Percentiles rank a stretch among this genome's conserved stretches.
phyloP scores from a whole-genome alignment of 495 filamentous ascomycete genomes.

The Aspergillus avenaceus region DNA sequence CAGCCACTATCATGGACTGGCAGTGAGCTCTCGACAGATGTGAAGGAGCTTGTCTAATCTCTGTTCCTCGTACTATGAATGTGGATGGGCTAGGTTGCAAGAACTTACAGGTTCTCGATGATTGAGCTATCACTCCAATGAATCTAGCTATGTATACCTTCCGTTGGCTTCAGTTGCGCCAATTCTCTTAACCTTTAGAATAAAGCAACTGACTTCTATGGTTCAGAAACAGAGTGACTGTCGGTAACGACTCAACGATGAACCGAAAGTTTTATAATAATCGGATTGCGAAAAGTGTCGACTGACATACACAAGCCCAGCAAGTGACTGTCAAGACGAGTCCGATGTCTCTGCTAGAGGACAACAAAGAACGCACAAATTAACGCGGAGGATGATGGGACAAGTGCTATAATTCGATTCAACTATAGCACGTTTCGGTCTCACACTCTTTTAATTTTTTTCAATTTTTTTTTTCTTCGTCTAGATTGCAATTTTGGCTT shows the following conservation, averaged over 20 bases:
- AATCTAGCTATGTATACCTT: constrained; percentile 3
- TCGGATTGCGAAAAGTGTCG: constrained; percentile 1
- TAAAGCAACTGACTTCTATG: not conserved
- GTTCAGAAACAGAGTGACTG: not conserved
- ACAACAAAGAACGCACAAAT: constrained; percentile 10
- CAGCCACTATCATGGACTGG: not conserved
- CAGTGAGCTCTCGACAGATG: too few relatives aligned
- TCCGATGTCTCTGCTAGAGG: constrained; percentile 11
- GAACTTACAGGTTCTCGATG: constrained; percentile 2
- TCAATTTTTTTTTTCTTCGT: constrained; percentile 14
- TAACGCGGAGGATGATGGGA: constrained; percentile 17
- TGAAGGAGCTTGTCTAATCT: not conserved
- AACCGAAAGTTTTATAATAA: not conserved
- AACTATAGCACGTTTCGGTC: constrained; percentile 9
- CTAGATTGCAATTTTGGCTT: not conserved
- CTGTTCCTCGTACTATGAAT: not conserved
- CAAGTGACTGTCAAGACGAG: constrained; percentile 23
- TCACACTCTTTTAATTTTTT: constrained; percentile 12
- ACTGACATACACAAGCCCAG: constrained; percentile 29
- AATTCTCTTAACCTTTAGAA: not conserved
- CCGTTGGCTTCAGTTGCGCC: not conserved
- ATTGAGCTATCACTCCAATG: not conserved
- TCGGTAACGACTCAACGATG: not conserved
- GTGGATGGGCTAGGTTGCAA: not conserved
- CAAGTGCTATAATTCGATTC: not conserved